phyloP scores from a whole-genome alignment of 768 basidiomycete species.

The Hydnum rufescens region DNA sequence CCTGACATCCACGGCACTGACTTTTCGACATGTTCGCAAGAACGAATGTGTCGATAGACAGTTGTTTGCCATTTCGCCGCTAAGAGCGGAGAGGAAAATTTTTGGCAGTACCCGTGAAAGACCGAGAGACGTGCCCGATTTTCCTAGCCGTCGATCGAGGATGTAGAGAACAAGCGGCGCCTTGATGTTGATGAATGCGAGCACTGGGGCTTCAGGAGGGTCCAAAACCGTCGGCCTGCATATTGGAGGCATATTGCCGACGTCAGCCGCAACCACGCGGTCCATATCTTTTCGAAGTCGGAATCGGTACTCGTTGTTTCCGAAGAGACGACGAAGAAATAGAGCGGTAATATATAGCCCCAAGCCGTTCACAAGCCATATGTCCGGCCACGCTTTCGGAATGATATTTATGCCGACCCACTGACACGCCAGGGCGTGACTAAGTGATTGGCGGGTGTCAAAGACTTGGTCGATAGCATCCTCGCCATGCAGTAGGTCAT shows the following conservation, averaged over 20 bases:
- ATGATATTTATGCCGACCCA: constrained; percentile 96
- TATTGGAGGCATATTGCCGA: constrained; percentile 77
- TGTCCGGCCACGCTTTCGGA: constrained; percentile 80
- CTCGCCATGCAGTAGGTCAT: constrained; percentile 70
- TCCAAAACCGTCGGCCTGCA: constrained; percentile 75
- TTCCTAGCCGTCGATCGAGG: constrained; percentile 79
- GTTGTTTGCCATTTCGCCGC: constrained; percentile 73
- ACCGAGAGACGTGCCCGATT: constrained; percentile 87
- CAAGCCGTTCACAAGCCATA: constrained; percentile 92
- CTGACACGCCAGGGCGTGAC: constrained; percentile 81
- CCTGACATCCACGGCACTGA: constrained; percentile 75
- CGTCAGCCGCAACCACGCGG: constrained; percentile 71
- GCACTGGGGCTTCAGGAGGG: constrained; percentile 57
- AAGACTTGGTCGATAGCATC: constrained; percentile 85
- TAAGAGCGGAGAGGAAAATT: constrained; percentile 81
- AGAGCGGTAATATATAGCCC: constrained; percentile 78
- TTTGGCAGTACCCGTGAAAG: constrained; percentile 89
- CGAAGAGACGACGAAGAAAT: constrained; percentile 70
- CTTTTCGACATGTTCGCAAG: constrained; percentile 78
- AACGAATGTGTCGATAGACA: constrained; percentile 78
- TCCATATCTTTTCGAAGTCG: constrained; percentile 92
- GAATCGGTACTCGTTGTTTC: constrained; percentile 94
- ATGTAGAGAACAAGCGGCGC: constrained; percentile 92
- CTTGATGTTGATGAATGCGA: constrained; percentile 89
- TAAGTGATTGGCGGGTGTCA: constrained; percentile 69